A percentile compares a stretch with the other conserved stretches of the same genome.
Evolutionary conservation across 2,329 filamentous ascomycete genomes (phyloP).

Genomic region (Clarireedia homoeocarpa): DNA sequence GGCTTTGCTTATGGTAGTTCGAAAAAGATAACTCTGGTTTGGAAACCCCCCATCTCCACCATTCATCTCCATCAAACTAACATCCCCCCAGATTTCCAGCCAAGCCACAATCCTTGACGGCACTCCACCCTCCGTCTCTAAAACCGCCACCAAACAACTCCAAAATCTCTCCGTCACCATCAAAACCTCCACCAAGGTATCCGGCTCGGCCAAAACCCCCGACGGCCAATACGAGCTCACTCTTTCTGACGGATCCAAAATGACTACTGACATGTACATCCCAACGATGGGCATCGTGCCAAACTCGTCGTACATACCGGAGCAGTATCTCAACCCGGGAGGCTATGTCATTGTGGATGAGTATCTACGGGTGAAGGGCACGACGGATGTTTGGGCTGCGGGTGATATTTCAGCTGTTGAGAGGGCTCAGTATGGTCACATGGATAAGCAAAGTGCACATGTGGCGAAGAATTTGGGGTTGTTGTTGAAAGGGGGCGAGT

Average conservation of each 20-base stretch:
- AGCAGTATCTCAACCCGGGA: slow-evolving; percentile 36
- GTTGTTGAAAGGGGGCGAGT: slow-evolving; percentile 11
- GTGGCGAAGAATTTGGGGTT: slow-evolving; percentile 22
- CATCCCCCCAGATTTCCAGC: slow-evolving; percentile 16
- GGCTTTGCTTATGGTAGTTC: slow-evolving; percentile 24
- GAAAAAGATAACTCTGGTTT: slow-evolving; percentile 25
- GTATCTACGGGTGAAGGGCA: slow-evolving; percentile 38
- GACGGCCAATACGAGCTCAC: slow-evolving; percentile 42
- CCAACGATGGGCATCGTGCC: slow-evolving; percentile 47
- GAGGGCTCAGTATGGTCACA: slow-evolving; percentile 16
- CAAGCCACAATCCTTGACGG: slow-evolving; percentile 28
- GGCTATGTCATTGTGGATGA: slow-evolving; percentile 44
- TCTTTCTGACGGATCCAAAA: slow-evolving; percentile 39
- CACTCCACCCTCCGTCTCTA: slow-evolving; percentile 18
- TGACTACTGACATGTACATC: slow-evolving; percentile 47
- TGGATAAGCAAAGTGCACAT: slow-evolving; percentile 19
- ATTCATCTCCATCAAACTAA: neutral
- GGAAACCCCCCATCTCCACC: slow-evolving; percentile 23
- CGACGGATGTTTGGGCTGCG: slow-evolving; percentile 27
- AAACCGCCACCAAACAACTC: slow-evolving; percentile 36
- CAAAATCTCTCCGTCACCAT: slow-evolving; percentile 44
- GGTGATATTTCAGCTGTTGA: slow-evolving; percentile 24
- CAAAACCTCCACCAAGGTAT: slow-evolving; percentile 36
- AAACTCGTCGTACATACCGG: slow-evolving; percentile 47
- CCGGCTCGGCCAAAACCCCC: slow-evolving; percentile 28